Base-by-base conservation (phyloP, 78 protist genomes). In the Dictyostelium brefeldianum region DNA sequence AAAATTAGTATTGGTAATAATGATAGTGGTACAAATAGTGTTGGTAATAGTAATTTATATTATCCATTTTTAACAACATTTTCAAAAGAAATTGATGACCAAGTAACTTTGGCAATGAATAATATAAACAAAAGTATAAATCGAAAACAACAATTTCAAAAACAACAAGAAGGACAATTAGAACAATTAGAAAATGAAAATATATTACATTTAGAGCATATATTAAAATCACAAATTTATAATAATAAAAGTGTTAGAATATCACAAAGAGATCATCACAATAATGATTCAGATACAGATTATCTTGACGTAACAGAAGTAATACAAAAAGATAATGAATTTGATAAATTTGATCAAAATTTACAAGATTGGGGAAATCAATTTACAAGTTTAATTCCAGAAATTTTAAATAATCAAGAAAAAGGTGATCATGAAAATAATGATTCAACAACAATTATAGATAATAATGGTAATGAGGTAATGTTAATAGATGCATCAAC, bases 331-430 rank as follows among this genome's bases (percentile, higher is more conserved):
- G 43, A 36, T 20, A 11, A 57, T n/a, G 67, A 57, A 22, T 41
- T 29, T 67, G 48, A 67, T 29, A 3, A 18, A 27, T 67, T 67
- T 17, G 15, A 29, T 31, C 75, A 67, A 31, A 5, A 15, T 67
- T 67, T 67, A 29, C 75, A 67, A 67, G 75, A 67, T 67, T 67
- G 75, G 75, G 27, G 47, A 31, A 17, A 29, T 31, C 75, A 67
- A 31, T 67, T 67, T 2, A 43, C 27, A 67, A 31, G 47, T 29
- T 18, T 67, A 14, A 12, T 67, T 14, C 75, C 75, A 29, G 75
- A 67, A 0, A 29, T 67, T 18, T 5, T 20, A 2, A 62, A 62
- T 62, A 18, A 18, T 15, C 17, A 20, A 56, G 70, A n/a, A n/a
- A 4, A 12, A 3, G 5, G 70, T 25, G 4, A 11, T 25, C 3